phyloP scores from a whole-genome alignment of 2,329 filamentous ascomycete species.

The Venturia asperata region DNA sequence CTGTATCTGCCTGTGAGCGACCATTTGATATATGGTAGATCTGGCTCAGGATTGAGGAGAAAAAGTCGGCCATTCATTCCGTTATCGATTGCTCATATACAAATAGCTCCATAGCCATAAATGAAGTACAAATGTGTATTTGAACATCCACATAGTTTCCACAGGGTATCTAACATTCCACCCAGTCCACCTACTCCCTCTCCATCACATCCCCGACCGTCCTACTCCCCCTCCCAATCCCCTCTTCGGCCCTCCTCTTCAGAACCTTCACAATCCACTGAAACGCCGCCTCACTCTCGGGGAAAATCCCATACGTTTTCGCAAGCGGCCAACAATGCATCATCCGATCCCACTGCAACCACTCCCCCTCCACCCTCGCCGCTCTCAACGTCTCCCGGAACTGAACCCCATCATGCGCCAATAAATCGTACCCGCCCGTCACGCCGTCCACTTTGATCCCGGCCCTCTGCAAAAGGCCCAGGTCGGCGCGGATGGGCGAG shows the following conservation, averaged over 20 bases:
- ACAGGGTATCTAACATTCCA: neutral
- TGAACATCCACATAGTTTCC: neutral
- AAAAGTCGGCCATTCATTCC: too few species aligned
- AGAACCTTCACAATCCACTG: conserved; percentile 18
- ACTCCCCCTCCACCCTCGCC: conserved; percentile 43
- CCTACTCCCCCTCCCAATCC: neutral
- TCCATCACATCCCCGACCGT: neutral
- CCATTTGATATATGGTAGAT: neutral
- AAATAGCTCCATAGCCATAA: neutral
- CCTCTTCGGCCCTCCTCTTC: conserved; percentile 8
- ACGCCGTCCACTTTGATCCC: conserved; percentile 47
- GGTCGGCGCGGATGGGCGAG: conserved; percentile 40
- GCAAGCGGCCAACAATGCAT: conserved; percentile 55
- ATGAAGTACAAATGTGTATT: neutral
- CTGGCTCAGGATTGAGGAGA: neutral
- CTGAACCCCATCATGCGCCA: conserved; percentile 45
- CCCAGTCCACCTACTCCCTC: neutral
- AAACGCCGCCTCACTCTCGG: conserved; percentile 15
- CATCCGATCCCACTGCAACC: conserved; percentile 53
- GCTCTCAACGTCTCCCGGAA: conserved; percentile 43
- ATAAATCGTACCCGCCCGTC: conserved; percentile 46
- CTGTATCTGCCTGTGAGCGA: too few species aligned
- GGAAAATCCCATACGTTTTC: conserved; percentile 15
- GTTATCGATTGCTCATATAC: too few species aligned
- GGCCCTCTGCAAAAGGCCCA: conserved; percentile 33